A percentile compares a stretch with the other conserved stretches of the same genome.
Conservation (phyloP, 2,329 filamentous ascomycete species). For the Apiospora hydei region DNA sequence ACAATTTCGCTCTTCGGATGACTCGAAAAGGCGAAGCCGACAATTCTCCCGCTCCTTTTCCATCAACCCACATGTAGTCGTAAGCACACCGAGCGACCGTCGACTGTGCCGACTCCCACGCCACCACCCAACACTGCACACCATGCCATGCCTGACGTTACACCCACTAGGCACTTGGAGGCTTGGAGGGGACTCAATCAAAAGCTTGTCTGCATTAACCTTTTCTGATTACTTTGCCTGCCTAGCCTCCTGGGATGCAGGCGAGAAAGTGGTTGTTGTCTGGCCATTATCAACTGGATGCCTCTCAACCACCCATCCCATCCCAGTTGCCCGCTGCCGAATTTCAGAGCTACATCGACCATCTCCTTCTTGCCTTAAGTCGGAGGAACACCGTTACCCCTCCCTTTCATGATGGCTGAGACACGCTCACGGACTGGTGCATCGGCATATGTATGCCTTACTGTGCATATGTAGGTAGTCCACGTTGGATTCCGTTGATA, state of each 20-base stretch:
- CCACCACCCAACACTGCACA: not conserved
- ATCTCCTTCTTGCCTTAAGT: not conserved
- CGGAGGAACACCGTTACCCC: not conserved
- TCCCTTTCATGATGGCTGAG: not conserved
- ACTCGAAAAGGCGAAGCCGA: constrained; percentile 14
- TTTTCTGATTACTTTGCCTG: not conserved
- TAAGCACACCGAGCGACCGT: not conserved
- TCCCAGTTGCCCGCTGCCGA: not conserved
- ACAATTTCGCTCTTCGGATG: constrained; percentile 5
- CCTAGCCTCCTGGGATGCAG: not conserved
- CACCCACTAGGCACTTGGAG: not conserved
- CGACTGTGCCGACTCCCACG: not conserved
- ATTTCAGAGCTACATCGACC: not conserved
- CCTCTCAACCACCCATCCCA: not conserved
- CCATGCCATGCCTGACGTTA: constrained; percentile 4
- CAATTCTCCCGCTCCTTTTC: not conserved
- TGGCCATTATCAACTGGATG: not conserved
- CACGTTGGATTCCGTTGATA: not conserved
- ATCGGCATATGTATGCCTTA: constrained; percentile 13
- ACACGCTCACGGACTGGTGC: not conserved
- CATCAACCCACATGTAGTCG: not conserved
- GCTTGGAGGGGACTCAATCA: not conserved
- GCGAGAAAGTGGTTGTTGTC: not conserved
- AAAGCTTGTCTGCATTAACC: constrained; percentile 18
- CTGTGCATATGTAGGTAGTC: constrained; percentile 4